Base-by-base conservation (phyloP, 345 rosid species). In the Melastoma malabathricum region DNA sequence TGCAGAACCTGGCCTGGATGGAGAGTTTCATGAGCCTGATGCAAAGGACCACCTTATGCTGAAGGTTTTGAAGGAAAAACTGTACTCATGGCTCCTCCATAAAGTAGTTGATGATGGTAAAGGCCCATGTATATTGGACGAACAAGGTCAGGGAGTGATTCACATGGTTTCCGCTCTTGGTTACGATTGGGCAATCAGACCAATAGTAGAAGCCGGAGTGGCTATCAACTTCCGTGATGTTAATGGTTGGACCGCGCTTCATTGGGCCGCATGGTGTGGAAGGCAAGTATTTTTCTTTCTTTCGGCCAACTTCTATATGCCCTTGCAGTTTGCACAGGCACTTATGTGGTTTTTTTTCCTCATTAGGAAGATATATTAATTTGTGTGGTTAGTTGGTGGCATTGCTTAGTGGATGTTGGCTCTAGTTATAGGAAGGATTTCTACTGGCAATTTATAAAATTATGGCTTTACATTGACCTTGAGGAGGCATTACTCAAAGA, bases 211-310 rank as follows among this genome's bases (percentile, higher is more conserved):
- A 58, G 78, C 88, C 27, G 95, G 95, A 54, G 84, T 89, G 56
- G 80, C 78, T 60, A 75, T 86, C 67, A 81, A 86, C 69, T 89
- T 89, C 65, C 87, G 95, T 23, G 97, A 89, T 62, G 72, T 64
- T 15, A 80, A 73, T 74, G 97, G 97, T 23, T 85, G 97, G 95
- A 85, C 97, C 66, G 93, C 93, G 13, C 87, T 89, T 62, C 97
- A 89, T 55, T 89, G 97, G 97, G 90, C 97, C 53, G 95, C 94
- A 53, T 86, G 53, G 66, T 72, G 63, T 64, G 94, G 97, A 74
- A 89, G 97, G 97, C 62, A 70, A 75, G 84, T 19, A 52, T 55
- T 52, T 67, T 50, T 15, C n/a, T 29, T 29, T 52, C 54, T 69
- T 50, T 19, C 13, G 14, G 44, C 46, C 48, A 8, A 17, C 18